Evolutionary conservation across 2,329 filamentous ascomycete genomes (phyloP).

Genomic region (Sclerotinia minor): DNA sequence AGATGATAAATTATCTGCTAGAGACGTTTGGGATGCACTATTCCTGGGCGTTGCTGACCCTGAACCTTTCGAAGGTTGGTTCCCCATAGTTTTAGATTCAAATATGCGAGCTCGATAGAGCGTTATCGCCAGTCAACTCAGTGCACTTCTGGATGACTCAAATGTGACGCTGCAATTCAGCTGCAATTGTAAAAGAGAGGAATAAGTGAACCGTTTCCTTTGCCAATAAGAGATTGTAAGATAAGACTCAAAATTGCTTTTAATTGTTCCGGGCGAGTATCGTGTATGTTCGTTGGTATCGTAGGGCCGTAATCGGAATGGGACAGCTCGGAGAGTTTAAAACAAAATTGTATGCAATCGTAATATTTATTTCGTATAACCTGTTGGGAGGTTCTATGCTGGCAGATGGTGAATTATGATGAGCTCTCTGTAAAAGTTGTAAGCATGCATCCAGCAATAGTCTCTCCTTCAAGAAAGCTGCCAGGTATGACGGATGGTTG

Average conservation of each 20-base stretch:
- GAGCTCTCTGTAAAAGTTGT: not conserved
- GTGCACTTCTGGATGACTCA: not conserved
- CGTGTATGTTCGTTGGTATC: not conserved
- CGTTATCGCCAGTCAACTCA: not conserved
- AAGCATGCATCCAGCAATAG: not conserved
- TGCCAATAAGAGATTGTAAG: not conserved
- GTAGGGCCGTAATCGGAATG: not conserved
- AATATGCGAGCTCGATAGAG: not conserved
- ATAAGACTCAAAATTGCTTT: not conserved
- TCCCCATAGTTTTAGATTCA: slow-evolving; percentile 60
- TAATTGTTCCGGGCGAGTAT: not conserved
- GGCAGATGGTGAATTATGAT: not conserved
- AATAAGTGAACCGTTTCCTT: not conserved
- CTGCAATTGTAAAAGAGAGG: not conserved
- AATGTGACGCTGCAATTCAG: not conserved
- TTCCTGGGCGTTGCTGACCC: slow-evolving; percentile 37
- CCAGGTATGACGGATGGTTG: not conserved
- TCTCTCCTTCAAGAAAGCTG: not conserved
- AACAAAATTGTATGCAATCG: not conserved
- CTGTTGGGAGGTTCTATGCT: not conserved
- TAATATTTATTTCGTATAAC: not conserved
- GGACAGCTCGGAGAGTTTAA: not conserved
- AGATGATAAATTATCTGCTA: slow-evolving; percentile 59
- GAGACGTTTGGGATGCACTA: slow-evolving; percentile 39
- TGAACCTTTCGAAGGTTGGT: slow-evolving; percentile 60